Percentiles rank a stretch among this genome's conserved stretches.
phyloP scores from a whole-genome alignment of 176 grass and related monocot species.

The Carex kokanica region DNA sequence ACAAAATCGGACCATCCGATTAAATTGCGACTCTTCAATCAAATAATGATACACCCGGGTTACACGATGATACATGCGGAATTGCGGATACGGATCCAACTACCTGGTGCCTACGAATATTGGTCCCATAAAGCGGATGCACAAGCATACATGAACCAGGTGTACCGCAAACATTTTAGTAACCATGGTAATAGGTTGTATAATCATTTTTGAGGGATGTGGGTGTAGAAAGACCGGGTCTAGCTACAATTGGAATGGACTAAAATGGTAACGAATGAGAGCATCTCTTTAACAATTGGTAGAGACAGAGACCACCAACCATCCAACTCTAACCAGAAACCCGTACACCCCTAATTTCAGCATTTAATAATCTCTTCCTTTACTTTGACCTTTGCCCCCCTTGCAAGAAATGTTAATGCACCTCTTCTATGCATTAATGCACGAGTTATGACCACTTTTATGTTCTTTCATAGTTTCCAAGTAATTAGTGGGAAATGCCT shows the following conservation, averaged over 20 bases:
- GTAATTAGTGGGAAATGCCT: neutral
- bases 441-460: too few relatives aligned
- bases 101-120: neutral
- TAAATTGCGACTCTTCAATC: neutral
- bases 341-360: neutral
- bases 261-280: constrained; percentile 1
- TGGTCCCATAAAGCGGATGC: neutral
- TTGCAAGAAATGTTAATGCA: constrained; percentile 2
- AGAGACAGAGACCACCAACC: constrained; percentile 22
- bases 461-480: neutral
- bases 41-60: too few relatives aligned
- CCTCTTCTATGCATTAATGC: neutral
- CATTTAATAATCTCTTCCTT: constrained; percentile 6
- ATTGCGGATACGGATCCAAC: neutral
- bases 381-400: constrained; percentile 14
- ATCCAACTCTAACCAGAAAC: constrained; percentile 16
- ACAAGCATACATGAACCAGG: neutral
- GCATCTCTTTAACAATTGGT: constrained; percentile 26
- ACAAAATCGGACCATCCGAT: too few relatives aligned
- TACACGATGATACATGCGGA: neutral
- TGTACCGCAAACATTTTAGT: too few relatives aligned
- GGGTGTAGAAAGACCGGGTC: neutral
- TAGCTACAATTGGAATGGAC: neutral
- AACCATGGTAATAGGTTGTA: too few relatives aligned
- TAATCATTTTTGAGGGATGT: neutral